Conservation (phyloP, 768 basidiomycete genomes). For the Collybia sp. region DNA sequence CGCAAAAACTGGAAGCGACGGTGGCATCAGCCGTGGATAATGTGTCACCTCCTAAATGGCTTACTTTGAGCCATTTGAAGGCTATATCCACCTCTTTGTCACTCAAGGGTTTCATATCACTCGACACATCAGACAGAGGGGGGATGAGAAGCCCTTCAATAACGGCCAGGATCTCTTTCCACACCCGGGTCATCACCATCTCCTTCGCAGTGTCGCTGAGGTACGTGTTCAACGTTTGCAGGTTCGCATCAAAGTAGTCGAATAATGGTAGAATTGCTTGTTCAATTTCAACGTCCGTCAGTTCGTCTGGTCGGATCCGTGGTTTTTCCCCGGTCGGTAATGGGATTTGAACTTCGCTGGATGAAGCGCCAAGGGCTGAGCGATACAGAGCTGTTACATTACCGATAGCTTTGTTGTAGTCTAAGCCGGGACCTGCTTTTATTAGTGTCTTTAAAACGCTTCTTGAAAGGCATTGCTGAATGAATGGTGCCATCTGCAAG, state of each 20-base stretch:
- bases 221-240: conserved; percentile 86
- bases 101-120: conserved; percentile 86
- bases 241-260: conserved; percentile 93
- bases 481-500: conserved; percentile 86
- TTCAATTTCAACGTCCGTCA: conserved; percentile 93
- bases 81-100: conserved; percentile 98
- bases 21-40: background rate
- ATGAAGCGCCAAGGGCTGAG: conserved; percentile 62
- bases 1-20: conserved; percentile 65
- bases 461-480: conserved; percentile 82
- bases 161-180: conserved; percentile 91
- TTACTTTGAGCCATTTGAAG: conserved; percentile 96
- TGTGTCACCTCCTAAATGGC: background rate
- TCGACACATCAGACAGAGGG: conserved; percentile 77
- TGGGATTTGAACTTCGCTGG: conserved; percentile 73
- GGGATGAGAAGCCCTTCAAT: conserved; percentile 90
- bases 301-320: conserved; percentile 70
- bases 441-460: conserved; percentile 71
- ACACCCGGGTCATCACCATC: conserved; percentile 88
- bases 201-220: conserved; percentile 82
- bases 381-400: conserved; percentile 80
- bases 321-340: conserved; percentile 73
- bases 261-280: conserved; percentile 87
- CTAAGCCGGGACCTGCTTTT: conserved; percentile 58
- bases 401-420: conserved; percentile 88